Evolutionary conservation across 768 basidiomycete species (phyloP), one percentile per base, ranked within the genome.

Genomic region (Tricholoma sp.): DNA sequence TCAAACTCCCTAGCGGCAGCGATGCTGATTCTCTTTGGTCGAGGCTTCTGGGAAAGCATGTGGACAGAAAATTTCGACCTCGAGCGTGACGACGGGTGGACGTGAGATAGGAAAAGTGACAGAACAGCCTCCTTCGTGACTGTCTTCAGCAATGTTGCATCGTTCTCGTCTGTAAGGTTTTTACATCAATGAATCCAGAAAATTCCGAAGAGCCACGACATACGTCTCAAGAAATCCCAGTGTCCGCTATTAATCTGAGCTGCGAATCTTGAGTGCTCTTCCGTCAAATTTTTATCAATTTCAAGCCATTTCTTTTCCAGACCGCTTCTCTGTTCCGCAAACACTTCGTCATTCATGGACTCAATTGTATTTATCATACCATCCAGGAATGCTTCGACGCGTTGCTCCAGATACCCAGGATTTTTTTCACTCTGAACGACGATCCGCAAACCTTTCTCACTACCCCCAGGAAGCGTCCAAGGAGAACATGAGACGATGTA

Each of bases 21-120:
- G 1, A 74, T 65, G 64, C 89, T 90, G 66, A 94, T 79, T 59
- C 78, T 83, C 64, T 77, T 79, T 3, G 75, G 74, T 7, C 70
- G 79, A 15, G 81, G 79, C 68, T 82, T 88, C 65, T 85, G 85
- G 10, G 91, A 92, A 45, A 77, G 75, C 72, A 91, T 76, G 60
- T 95, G 96, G 48, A 91, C 76, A 1, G 94, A 93, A 52, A 94
- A 73, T 71, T 98, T 98, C 12, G 88, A 77, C 37, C 95, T 85
- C 2, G 75, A 79, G 29, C 74, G 59, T 0, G 91, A 90, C 0
- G 76, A 80, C 4, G 86, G 88, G 65, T 92, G 86, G 51, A 92
- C 82, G 53, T 80, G 80, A 13, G 76, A 72, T 41, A 80, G 71
- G 80, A 93, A 94, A 50, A 97, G 72, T 8, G 77, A 65, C 24